A percentile compares a stretch with the other conserved stretches of the same genome.
Conservation (phyloP, 2,329 filamentous ascomycete species). For the Fragosphaeria purpurea region DNA sequence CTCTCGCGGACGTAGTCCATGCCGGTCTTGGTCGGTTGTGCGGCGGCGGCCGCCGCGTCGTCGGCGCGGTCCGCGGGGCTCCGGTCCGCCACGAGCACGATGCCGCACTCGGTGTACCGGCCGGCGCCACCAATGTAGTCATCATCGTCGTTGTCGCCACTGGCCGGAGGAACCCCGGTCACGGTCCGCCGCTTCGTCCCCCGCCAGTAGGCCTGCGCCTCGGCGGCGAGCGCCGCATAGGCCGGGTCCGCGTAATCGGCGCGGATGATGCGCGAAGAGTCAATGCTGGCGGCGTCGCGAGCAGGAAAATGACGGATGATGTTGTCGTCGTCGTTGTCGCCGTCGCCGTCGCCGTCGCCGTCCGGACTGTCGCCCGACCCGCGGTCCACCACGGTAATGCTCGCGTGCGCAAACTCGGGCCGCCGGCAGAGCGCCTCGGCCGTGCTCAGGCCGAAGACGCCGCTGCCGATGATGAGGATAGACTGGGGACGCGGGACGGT, state of each 20-base stretch:
- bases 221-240: conserved; percentile 64
- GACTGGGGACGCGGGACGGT: conserved; percentile 29
- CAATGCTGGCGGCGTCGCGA: conserved; percentile 49
- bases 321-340: conserved; percentile 3
- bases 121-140: conserved; percentile 49
- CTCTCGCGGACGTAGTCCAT: conserved; percentile 51
- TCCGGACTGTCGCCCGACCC: conserved; percentile 20
- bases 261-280: conserved; percentile 54
- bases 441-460: conserved; percentile 50
- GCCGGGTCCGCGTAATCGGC: conserved; percentile 71
- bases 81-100: conserved; percentile 52
- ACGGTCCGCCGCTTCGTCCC: neutral
- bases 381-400: conserved; percentile 52
- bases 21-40: conserved; percentile 29
- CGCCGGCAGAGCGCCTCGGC: conserved; percentile 61
- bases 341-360: neutral
- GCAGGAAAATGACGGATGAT: conserved; percentile 42
- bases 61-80: neutral
- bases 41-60: neutral
- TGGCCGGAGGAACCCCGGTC: too few species aligned
- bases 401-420: conserved; percentile 39
- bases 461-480: conserved; percentile 60
- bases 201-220: conserved; percentile 62
- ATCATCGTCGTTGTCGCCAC: conserved; percentile 20
- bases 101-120: conserved; percentile 60